Conservation (phyloP, 768 basidiomycete species). For the Hygrophoropsis aurantiaca region DNA sequence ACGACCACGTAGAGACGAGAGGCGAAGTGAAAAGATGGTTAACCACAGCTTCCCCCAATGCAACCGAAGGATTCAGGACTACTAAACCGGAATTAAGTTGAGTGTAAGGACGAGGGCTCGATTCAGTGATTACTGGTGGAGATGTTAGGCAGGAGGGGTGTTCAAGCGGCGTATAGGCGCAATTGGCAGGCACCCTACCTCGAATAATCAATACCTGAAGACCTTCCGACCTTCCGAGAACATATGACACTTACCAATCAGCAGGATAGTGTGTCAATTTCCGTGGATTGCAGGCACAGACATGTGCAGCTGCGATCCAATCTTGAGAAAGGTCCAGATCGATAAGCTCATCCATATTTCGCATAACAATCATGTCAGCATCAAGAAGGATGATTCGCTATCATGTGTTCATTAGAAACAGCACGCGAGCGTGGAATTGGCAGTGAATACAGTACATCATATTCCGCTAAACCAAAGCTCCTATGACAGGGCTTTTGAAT, state of each 20-base stretch:
- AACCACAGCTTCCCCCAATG: slow-evolving; percentile 52
- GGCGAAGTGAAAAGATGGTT: slow-evolving; percentile 45
- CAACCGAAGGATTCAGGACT: slow-evolving; percentile 72
- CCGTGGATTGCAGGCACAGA: slow-evolving; percentile 92
- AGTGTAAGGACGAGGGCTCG: slow-evolving; percentile 71
- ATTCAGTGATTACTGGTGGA: slow-evolving; percentile 37
- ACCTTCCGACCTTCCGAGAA: not conserved
- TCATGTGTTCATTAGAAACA: slow-evolving; percentile 5
- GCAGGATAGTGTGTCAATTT: slow-evolving; percentile 81
- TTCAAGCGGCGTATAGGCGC: slow-evolving; percentile 64
- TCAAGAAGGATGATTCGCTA: slow-evolving; percentile 82
- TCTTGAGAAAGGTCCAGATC: slow-evolving; percentile 53
- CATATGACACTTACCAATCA: slow-evolving; percentile 63
- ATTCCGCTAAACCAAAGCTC: slow-evolving; percentile 67
- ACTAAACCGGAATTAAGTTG: slow-evolving; percentile 91
- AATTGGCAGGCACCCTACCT: slow-evolving; percentile 87
- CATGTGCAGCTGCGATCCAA: slow-evolving; percentile 86
- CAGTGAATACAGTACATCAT: slow-evolving; percentile 49
- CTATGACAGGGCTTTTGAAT: slow-evolving; percentile 12
- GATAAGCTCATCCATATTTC: slow-evolving; percentile 81
- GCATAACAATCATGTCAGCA: slow-evolving; percentile 82
- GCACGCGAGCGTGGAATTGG: not conserved
- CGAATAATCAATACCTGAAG: slow-evolving; percentile 9
- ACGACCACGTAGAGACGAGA: slow-evolving; percentile 55
- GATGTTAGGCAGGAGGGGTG: slow-evolving; percentile 47